phyloP scores from a whole-genome alignment of 2,329 filamentous ascomycete genomes.

The Cucurbitaria berberidis region DNA sequence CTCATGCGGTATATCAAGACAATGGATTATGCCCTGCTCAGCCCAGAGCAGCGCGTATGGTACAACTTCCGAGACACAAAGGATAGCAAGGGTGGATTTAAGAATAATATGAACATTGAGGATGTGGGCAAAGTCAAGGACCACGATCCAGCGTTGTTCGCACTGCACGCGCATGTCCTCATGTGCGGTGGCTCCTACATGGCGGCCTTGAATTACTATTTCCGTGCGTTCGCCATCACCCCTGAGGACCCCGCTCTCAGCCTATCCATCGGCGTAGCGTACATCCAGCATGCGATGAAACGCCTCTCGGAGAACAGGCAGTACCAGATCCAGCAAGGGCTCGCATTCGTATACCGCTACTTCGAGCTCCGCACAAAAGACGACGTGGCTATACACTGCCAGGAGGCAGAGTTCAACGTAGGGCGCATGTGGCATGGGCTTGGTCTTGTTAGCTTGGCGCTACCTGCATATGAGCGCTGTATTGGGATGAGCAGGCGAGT shows the following conservation, averaged over 20 bases:
- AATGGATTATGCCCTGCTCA: slow-evolving; percentile 74
- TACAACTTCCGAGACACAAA: slow-evolving; percentile 48
- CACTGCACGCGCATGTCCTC: slow-evolving; percentile 89
- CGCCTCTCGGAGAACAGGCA: slow-evolving; percentile 89
- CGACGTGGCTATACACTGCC: slow-evolving; percentile 56
- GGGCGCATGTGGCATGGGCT: slow-evolving; percentile 77
- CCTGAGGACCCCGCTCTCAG: slow-evolving; percentile 79
- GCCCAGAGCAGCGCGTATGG: slow-evolving; percentile 56
- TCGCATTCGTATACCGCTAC: slow-evolving; percentile 80
- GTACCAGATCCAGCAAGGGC: slow-evolving; percentile 82
- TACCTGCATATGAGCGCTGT: slow-evolving; percentile 71
- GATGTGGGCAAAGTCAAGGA: slow-evolving; percentile 50
- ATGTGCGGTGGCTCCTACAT: slow-evolving; percentile 83
- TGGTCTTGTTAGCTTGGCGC: slow-evolving; percentile 73
- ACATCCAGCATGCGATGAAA: slow-evolving; percentile 88
- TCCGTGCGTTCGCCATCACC: slow-evolving; percentile 69
- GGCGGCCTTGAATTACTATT: slow-evolving; percentile 86
- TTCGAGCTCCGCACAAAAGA: slow-evolving; percentile 63
- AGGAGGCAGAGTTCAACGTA: slow-evolving; percentile 84
- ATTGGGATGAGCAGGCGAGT: slow-evolving; percentile 58
- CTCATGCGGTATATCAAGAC: slow-evolving; percentile 89
- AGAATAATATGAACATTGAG: slow-evolving; percentile 46
- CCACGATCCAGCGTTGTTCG: slow-evolving; percentile 77
- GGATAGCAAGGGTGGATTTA: slow-evolving; percentile 49
- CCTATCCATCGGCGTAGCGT: slow-evolving; percentile 75